phyloP scores from a whole-genome alignment of 169 alveolate genomes.

The Prorocentrum cordatum region DNA sequence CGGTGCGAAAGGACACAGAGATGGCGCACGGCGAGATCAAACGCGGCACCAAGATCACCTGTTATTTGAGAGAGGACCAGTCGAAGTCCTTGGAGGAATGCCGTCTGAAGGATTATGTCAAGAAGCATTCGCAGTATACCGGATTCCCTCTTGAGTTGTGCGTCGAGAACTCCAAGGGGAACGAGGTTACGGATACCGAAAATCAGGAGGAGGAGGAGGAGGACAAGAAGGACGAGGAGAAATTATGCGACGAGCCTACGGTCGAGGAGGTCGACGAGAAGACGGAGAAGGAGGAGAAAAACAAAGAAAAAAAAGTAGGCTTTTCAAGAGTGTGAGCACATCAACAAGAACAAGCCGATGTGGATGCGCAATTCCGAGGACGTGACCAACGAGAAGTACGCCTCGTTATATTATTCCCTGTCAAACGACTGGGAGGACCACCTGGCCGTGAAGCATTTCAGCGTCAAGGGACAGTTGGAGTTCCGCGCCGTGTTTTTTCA shows the following conservation, averaged over 20 bases:
- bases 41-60: conserved; percentile 67
- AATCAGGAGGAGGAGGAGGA: conserved; percentile 71
- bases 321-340: too few relatives aligned
- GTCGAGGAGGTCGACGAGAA: too few relatives aligned
- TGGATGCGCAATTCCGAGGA: conserved; percentile 99
- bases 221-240: conserved; percentile 74
- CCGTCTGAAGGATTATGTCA: conserved; percentile 94
- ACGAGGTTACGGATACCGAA: conserved; percentile 74
- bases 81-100: conserved; percentile 96
- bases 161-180: conserved; percentile 82
- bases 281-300: too few relatives aligned
- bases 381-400: conserved; percentile 97
- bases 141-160: conserved; percentile 97
- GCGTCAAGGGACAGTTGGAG: too few relatives aligned
- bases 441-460: too few relatives aligned
- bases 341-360: conserved; percentile 97
- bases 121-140: conserved; percentile 99
- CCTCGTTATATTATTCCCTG: conserved; percentile 72
- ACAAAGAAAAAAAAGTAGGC: too few relatives aligned
- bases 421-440: conserved; percentile 99
- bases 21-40: conserved; percentile 77
- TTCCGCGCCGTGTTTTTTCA: too few relatives aligned
- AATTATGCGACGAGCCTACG: too few relatives aligned
- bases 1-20: conserved; percentile 80
- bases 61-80: conserved; percentile 86